phyloP scores from a whole-genome alignment of 352 stramenopile genomes.

The Pythium pyrilobum region DNA sequence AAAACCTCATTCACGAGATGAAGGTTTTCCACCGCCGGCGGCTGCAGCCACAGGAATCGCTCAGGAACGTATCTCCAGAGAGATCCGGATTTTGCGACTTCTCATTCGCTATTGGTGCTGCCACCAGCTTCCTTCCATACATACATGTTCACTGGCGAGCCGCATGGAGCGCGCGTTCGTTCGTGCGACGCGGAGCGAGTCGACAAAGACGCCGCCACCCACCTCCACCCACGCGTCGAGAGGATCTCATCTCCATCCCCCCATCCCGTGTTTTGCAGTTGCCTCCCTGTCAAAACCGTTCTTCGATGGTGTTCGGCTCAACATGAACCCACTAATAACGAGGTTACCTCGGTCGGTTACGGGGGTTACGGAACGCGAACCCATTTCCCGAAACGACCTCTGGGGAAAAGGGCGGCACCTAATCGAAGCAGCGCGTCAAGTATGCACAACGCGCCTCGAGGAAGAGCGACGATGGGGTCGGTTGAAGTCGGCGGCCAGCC shows the following conservation, averaged over 20 bases:
- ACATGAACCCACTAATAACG: background rate
- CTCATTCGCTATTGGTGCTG: too few species aligned
- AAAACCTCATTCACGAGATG: slow-evolving; percentile 1
- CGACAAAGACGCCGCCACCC: slow-evolving; percentile 2
- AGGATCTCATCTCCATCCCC: background rate
- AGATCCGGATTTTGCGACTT: too few species aligned
- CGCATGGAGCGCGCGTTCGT: background rate
- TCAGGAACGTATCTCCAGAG: too few species aligned
- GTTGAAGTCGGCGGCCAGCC: too few species aligned
- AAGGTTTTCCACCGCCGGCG: background rate
- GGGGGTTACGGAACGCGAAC: background rate
- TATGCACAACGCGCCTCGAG: too few species aligned
- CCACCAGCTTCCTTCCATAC: too few species aligned
- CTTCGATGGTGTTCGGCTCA: slow-evolving; percentile 7
- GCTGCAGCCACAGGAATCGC: background rate
- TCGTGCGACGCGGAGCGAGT: background rate
- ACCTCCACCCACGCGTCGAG: background rate
- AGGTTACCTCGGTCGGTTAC: too few species aligned
- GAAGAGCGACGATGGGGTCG: too few species aligned
- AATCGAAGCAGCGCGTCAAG: too few species aligned
- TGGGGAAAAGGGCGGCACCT: too few species aligned
- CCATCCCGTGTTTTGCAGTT: slow-evolving; percentile 8
- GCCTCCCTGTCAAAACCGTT: slow-evolving; percentile 21
- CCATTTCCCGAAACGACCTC: too few species aligned
- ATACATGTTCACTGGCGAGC: background rate